phyloP scores from a whole-genome alignment of 129 eudicot species.

The Cynara cardunculus region DNA sequence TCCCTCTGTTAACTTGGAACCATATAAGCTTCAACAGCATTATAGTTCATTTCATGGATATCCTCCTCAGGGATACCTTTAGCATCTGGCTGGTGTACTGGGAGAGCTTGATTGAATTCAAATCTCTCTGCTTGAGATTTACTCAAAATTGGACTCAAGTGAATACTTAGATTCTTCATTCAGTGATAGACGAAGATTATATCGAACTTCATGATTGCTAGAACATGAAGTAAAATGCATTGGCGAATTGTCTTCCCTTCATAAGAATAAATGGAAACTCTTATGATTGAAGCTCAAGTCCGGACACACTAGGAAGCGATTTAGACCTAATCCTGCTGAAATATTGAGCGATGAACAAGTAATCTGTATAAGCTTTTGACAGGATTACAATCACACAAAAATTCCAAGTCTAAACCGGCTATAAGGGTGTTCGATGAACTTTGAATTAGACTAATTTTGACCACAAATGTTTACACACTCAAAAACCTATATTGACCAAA shows the following conservation, averaged over 20 bases:
- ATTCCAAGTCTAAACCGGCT: no score
- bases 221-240: constrained; percentile 37
- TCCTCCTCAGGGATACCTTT: constrained; percentile 12
- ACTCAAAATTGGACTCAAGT: constrained; percentile 7
- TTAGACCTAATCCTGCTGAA: no score
- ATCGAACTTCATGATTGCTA: constrained; percentile 44
- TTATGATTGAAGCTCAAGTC: no score
- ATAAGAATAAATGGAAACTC: constrained; percentile 54
- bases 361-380: no score
- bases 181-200: constrained; percentile 47
- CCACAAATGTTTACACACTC: no score
- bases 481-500: no score
- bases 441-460: no score
- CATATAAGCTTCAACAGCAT: constrained; percentile 15
- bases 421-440: no score
- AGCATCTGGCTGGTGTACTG: constrained; percentile 10
- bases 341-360: no score
- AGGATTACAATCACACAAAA: no score
- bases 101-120: constrained; percentile 1
- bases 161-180: constrained; percentile 33
- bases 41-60: neutral
- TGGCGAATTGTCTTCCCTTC: constrained; percentile 51
- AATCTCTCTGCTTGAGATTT: constrained; percentile 35
- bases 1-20: constrained; percentile 31
- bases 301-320: no score